Conservation (phyloP, 2,329 filamentous ascomycete species). For the Penicillium sp. region DNA sequence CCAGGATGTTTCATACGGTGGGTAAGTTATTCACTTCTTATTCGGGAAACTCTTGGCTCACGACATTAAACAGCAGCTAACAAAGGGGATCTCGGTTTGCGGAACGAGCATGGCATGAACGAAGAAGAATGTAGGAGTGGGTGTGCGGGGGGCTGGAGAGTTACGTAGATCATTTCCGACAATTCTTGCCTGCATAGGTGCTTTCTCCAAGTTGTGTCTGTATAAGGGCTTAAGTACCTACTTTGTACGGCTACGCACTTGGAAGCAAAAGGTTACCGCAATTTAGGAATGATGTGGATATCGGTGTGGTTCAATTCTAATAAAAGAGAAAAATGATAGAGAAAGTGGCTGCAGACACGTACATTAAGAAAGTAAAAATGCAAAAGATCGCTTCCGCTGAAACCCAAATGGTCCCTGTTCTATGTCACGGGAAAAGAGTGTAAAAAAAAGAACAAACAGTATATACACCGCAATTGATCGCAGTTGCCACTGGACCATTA, state of each 20-base stretch:
- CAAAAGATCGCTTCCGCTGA: not conserved
- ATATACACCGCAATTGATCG: conserved; percentile 1
- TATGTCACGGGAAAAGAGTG: not conserved
- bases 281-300: not conserved
- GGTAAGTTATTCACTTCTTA: not conserved
- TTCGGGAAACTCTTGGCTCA: not conserved
- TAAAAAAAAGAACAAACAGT: not conserved
- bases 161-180: not conserved
- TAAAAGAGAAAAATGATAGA: not conserved
- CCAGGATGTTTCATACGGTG: not conserved
- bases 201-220: not conserved
- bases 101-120: not conserved
- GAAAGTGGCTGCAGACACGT: not conserved
- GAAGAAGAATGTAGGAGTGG: not conserved
- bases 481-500: not conserved
- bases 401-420: not conserved
- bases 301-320: not conserved
- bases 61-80: not conserved
- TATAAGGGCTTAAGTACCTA: too few relatives aligned
- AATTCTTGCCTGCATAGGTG: too few relatives aligned
- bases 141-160: not conserved
- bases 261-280: not conserved
- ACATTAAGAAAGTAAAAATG: not conserved
- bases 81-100: not conserved
- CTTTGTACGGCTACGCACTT: not conserved